Evolutionary conservation across 106 monocot species (phyloP).

Genomic region (Acorus calamus): DNA sequence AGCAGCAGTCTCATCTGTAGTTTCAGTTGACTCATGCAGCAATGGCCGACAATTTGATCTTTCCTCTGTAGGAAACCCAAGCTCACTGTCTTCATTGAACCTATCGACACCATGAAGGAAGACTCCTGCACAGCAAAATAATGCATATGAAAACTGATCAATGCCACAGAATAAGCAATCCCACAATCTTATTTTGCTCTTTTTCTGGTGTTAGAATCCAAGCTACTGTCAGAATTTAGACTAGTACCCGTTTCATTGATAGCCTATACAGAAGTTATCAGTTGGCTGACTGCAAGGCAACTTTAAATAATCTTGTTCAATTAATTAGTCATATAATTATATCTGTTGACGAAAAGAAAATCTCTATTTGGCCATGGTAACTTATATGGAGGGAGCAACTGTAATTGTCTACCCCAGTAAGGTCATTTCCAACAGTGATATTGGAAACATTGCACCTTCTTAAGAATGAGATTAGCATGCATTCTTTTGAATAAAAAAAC

Average conservation of each 20-base stretch:
- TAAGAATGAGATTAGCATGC: too few relatives aligned
- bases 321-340: too few relatives aligned
- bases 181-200: background rate
- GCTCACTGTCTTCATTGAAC: slow-evolving; percentile 58
- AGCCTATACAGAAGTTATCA: too few relatives aligned
- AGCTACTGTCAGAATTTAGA: background rate
- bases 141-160: background rate
- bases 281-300: too few relatives aligned
- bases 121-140: slow-evolving; percentile 38
- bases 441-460: too few relatives aligned
- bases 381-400: too few relatives aligned
- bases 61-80: slow-evolving; percentile 22
- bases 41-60: slow-evolving; percentile 34
- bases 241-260: too few relatives aligned
- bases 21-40: slow-evolving; percentile 12
- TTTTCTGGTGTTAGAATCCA: background rate
- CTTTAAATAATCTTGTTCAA: too few relatives aligned
- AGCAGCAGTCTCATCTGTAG: background rate
- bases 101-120: slow-evolving; percentile 71
- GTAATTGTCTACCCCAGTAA: too few relatives aligned
- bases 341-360: too few relatives aligned
- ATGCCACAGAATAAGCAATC: background rate
- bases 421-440: too few relatives aligned
- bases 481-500: background rate
- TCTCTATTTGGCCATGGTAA: too few relatives aligned